Base-by-base conservation (phyloP, 768 basidiomycete genomes). In the Pleurotus salmoneostramineus region DNA sequence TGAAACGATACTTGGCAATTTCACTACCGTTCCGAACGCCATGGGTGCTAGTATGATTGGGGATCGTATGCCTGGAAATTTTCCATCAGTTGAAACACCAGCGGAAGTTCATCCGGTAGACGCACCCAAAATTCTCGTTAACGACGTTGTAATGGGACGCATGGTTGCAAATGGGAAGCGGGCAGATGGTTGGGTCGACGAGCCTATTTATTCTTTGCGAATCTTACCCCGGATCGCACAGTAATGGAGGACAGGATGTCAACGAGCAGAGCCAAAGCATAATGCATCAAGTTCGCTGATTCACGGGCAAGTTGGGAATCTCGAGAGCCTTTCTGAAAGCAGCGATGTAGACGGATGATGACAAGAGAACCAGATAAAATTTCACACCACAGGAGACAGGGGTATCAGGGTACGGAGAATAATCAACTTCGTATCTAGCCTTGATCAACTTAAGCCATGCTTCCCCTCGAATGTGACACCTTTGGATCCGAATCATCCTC, bases 1-100 rank as follows among this genome's bases (percentile, higher is more conserved):
- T 44, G 74, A 74, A 37, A 84, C 83, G 32, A 77, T 73, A 1
- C 77, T 75, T 5, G 76, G 77, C 15, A 70, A 60, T n/a, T 65
- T 62, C 0, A 65, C 61, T 2, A 68, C 69, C 2, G 68, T 32
- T 2, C 70, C 85, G 8, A 74, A 77, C 0, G 77, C 76, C 87
- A 88, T 88, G 0, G 87, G 81, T 4, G 84, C 80, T 3, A 74
- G 72, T 6, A 87, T 68, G 33, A 88, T 70, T 11, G 87, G 87
- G 21, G 21, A 3, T 73, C 71, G 14, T 69, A 68, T 56, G 82
- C 66, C 40, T 71, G 85, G 84, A 40, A 6, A 36, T 15, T 33
- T 4, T 4, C 17, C 6, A 31, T 43, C 21, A 49, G 10, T 14
- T 5, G 11, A 35, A 43, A 27, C 33, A 5, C 27, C 31, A 14